Conservation (phyloP, 495 filamentous ascomycete genomes). For the Amniculicola lignicola region DNA sequence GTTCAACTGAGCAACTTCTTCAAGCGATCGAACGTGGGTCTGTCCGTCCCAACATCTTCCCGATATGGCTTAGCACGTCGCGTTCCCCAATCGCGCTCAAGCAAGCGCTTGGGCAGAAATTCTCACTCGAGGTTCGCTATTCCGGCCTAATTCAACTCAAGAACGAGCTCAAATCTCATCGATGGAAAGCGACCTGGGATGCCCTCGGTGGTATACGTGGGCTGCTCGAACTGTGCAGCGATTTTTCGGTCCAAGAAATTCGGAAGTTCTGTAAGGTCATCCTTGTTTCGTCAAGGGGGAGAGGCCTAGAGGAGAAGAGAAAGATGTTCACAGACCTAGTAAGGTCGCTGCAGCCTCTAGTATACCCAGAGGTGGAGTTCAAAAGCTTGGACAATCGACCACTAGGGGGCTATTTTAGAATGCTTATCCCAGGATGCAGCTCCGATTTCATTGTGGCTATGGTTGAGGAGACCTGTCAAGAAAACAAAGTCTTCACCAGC, state of each 20-base stretch:
- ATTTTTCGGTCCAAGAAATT: slow-evolving; percentile 23
- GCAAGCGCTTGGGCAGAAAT: slow-evolving; percentile 13
- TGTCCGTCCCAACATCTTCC: slow-evolving; percentile 11
- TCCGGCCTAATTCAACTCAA: slow-evolving; percentile 7
- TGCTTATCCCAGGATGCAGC: slow-evolving; percentile 15
- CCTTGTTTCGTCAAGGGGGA: not conserved
- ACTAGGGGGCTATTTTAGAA: slow-evolving; percentile 3
- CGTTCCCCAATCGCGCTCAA: slow-evolving; percentile 1
- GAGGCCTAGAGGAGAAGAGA: slow-evolving; percentile 15
- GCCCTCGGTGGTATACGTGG: slow-evolving; percentile 11
- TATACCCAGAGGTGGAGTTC: not conserved
- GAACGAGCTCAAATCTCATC: slow-evolving; percentile 6
- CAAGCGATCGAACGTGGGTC: slow-evolving; percentile 11
- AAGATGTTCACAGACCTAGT: slow-evolving; percentile 10
- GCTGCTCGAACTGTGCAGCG: slow-evolving; percentile 1
- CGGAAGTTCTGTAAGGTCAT: not conserved
- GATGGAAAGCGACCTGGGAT: slow-evolving; percentile 20
- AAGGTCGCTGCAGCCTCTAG: slow-evolving; percentile 1
- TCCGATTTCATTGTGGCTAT: not conserved
- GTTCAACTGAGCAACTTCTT: slow-evolving; percentile 1
- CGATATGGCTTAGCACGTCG: slow-evolving; percentile 16
- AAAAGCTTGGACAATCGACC: slow-evolving; percentile 13
- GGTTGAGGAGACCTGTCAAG: not conserved
- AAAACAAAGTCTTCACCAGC: not conserved
- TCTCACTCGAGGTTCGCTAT: slow-evolving; percentile 17